Base-by-base conservation (phyloP, 768 basidiomycete genomes). In the Gloeopeniophorella convolvens region DNA sequence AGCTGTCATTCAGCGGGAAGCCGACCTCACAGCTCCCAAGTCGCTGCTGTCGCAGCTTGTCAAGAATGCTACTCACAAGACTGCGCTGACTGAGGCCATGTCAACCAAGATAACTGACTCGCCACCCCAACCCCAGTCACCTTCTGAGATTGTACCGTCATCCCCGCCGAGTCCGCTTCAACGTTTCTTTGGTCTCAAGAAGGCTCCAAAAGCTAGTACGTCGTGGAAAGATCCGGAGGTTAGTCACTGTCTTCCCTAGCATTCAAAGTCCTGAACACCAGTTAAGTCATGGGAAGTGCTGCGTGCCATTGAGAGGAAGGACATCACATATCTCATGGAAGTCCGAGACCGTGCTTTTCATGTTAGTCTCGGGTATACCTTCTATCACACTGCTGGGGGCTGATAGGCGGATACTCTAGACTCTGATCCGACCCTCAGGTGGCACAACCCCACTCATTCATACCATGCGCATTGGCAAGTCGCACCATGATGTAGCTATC, bases 371-470 rank as follows among this genome's bases (percentile, higher is more conserved):
- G 42, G 13, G 13, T 8, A 27, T 24, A 16, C 31, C 10, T 30
- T n/a, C 32, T 24, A 30, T 32, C 23, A 42, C 31, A 9, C 23
- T 24, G 30, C 42, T 15, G 23, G 28, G 11, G 40, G 40, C 30
- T 28, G 30, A 23, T 43, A 44, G 45, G 55, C 7, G 30, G 27
- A 28, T 23, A 7, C 26, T 13, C 11, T 50, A 89, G 82, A 72
- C 94, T 23, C 72, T 97, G 5, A 70, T 95, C n/a, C 83, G 83
- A 49, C 89, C 88, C 62, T 82, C 82, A 31, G 91, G 89, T 2
- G 85, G 87, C 33, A 81, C 83, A 20, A 92, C 92, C 1, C 93
- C 94, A 6, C 78, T 98, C 12, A 77, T 96, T 6, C 91, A 97
- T 62, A 90, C 92, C 1, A 90, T 95, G 76, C 75, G 85, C 20